A percentile compares a stretch with the other conserved stretches of the same genome.
phyloP scores from a whole-genome alignment of 768 basidiomycete species.

The Agaricus subrufescens region DNA sequence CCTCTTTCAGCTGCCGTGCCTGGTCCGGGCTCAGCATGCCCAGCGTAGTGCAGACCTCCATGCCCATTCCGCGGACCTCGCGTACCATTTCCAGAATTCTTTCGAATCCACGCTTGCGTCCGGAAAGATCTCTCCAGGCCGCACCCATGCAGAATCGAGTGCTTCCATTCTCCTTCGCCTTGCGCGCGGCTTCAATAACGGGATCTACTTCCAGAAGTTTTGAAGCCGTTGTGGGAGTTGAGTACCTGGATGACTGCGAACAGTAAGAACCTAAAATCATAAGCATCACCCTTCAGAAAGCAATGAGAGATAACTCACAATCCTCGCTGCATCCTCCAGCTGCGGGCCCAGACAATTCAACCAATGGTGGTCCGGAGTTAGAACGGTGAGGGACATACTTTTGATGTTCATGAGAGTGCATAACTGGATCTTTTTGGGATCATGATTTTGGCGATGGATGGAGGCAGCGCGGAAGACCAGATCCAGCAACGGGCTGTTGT shows the following conservation, averaged over 20 bases:
- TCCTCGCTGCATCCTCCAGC: constrained; percentile 96
- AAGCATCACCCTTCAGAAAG: not conserved
- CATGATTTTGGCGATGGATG: constrained; percentile 82
- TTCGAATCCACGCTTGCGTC: constrained; percentile 91
- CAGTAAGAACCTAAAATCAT: constrained; percentile 79
- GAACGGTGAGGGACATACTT: constrained; percentile 48
- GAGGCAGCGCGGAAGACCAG: constrained; percentile 83
- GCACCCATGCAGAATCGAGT: constrained; percentile 99
- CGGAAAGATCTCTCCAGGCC: constrained; percentile 93
- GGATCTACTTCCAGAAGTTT: constrained; percentile 85
- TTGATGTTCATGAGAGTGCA: constrained; percentile 99
- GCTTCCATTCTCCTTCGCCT: constrained; percentile 94
- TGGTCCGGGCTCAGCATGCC: constrained; percentile 97
- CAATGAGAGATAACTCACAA: constrained; percentile 46
- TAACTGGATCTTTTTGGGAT: constrained; percentile 87
- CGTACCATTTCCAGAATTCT: constrained; percentile 90
- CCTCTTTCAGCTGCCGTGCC: constrained; percentile 87
- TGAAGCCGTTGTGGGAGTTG: constrained; percentile 85
- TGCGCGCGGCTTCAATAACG: constrained; percentile 86
- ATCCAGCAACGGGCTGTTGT: constrained; percentile 81
- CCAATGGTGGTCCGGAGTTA: constrained; percentile 18
- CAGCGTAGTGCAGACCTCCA: constrained; percentile 99
- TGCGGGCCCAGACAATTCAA: constrained; percentile 23
- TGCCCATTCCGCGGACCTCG: constrained; percentile 89
- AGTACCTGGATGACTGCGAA: constrained; percentile 93